A percentile compares a stretch with the other conserved stretches of the same genome.
Evolutionary conservation across 2,329 filamentous ascomycete species (phyloP).

Genomic region (Fusarium tricinctum): DNA sequence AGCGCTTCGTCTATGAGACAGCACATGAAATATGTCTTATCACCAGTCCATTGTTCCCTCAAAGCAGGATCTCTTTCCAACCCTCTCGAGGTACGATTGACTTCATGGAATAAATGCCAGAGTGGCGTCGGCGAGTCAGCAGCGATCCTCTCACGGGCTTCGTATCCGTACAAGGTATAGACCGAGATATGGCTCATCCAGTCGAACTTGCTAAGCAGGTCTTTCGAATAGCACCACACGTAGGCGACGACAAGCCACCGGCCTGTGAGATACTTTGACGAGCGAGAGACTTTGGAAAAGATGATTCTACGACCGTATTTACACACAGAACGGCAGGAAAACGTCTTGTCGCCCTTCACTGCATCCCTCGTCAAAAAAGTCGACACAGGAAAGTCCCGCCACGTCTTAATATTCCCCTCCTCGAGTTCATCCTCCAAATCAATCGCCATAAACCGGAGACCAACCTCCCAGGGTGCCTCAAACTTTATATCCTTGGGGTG

Average conservation of each 20-base stretch:
- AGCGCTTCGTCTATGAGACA: not conserved
- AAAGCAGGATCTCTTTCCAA: too few relatives aligned
- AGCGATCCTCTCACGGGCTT: not conserved
- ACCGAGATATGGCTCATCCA: not conserved
- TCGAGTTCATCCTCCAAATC: not conserved
- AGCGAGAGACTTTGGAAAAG: not conserved
- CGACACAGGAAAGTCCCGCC: not conserved
- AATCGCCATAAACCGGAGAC: not conserved
- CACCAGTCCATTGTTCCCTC: not conserved
- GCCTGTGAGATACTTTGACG: not conserved
- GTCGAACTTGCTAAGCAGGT: not conserved
- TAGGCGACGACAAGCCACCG: conserved; percentile 6
- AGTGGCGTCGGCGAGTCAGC: not conserved
- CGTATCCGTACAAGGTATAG: not conserved
- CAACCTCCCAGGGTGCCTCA: not conserved
- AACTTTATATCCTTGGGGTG: not conserved
- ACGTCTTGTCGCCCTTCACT: not conserved
- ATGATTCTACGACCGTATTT: not conserved
- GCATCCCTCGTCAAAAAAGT: not conserved
- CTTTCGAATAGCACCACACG: not conserved
- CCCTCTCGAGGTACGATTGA: not conserved
- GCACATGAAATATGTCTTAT: not conserved
- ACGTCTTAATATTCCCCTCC: not conserved
- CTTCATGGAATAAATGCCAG: not conserved
- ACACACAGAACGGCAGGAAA: not conserved